Base-by-base conservation (phyloP, 2,329 filamentous ascomycete genomes). In the Verticillium isaacii region DNA sequence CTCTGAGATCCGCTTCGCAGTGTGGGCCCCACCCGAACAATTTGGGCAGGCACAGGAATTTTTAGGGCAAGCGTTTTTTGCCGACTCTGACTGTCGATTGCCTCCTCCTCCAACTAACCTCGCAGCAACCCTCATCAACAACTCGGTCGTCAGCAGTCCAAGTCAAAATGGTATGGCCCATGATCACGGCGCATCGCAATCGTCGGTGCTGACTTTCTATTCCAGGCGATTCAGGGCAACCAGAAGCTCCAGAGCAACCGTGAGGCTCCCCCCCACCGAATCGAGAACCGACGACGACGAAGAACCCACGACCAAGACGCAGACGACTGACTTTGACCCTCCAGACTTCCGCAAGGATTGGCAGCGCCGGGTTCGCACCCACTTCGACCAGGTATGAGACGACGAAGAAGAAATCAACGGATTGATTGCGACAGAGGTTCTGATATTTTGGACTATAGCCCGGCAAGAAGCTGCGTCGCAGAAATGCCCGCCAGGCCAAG, bases 311-410 rank as follows among this genome's bases (percentile, higher is more conserved):
- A 77, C 67, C 61, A 62, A 41, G 34, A 63, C 65, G 69, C 62
- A 64, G 61, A 66, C 72, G 72, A 78, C 81, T 82, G 73, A 80
- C 73, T 66, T 64, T 68, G 66, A 59, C 61, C 61, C 70, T 69
- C 67, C 76, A 95, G 91, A 97, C 81, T 97, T 97, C 92, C 93
- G 92, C 85, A 97, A 97, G 92, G 93, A 99, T 88, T 99, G 95
- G 95, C 93, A 98, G 84, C 92, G 93, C 85, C 92, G 93, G 85
- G 95, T 99, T 79, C 92, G 93, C 84, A 91, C 92, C 83, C 95
- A 99, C 88, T 99, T 99, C 86, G 93, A 99, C 87, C 95, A 98
- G 93, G 94, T 96, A 94, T 84, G 78, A 15, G 32, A 56, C 54
- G n/a, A 54, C 57, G 17, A 52, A 14, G 19, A 15, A 45, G 37